These are phyloP conservation scores for Blastomyces parvus DNA, from an alignment of 2,329 filamentous ascomycete genomes.

Conservation along the genomic window DNA sequence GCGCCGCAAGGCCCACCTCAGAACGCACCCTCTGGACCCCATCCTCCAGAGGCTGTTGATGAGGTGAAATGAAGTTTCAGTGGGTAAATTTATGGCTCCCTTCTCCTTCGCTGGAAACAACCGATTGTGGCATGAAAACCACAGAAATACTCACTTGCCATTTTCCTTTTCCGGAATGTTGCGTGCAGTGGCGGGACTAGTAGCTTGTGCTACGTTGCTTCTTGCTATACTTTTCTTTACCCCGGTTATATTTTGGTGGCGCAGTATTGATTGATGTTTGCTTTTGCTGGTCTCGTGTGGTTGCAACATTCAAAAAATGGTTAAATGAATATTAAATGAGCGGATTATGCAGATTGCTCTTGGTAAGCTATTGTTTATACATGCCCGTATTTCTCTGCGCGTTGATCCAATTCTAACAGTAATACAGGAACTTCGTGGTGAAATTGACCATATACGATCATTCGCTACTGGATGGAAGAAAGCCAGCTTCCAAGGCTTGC, in stretches of 20 bases:
- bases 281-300: constrained; percentile 9
- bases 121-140: constrained; percentile 4
- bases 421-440: not conserved
- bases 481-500: not conserved
- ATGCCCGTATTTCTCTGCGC: not conserved
- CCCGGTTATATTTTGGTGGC: constrained; percentile 3
- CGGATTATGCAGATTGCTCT: not conserved
- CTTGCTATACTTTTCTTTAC: constrained; percentile 3
- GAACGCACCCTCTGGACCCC: constrained; percentile 28
- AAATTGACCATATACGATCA: constrained; percentile 2
- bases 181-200: constrained; percentile 6
- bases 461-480: not conserved
- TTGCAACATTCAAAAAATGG: constrained; percentile 10
- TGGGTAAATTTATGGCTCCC: not conserved
- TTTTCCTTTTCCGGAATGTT: constrained; percentile 7
- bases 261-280: constrained; percentile 9
- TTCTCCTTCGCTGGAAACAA: not conserved
- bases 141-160: not conserved
- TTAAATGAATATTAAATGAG: constrained; percentile 6
- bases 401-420: not conserved
- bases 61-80: constrained; percentile 37
- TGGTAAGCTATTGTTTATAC: not conserved
- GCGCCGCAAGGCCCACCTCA: constrained; percentile 22
- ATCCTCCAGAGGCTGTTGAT: constrained; percentile 36
- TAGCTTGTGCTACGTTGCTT: constrained; percentile 6